Percentiles rank a stretch among this genome's conserved stretches.
Conservation (phyloP, 805 yeast species). For the Starmerella stigmatis region DNA sequence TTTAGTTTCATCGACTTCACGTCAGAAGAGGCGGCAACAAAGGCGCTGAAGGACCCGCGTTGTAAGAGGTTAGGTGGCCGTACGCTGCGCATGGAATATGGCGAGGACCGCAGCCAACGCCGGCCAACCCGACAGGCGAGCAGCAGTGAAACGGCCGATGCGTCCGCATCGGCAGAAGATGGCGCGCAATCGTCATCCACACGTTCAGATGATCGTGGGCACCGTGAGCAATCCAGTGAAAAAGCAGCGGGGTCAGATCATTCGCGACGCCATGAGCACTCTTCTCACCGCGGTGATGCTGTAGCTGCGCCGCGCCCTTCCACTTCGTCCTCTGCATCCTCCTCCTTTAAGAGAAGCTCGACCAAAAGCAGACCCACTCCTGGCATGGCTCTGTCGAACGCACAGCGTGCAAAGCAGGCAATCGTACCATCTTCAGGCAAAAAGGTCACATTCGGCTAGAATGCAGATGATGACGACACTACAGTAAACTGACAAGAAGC, state of each 20-base stretch:
- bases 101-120: slow-evolving; percentile 86
- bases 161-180: too few species aligned
- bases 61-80: slow-evolving; percentile 61
- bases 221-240: too few species aligned
- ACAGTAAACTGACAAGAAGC: too few species aligned
- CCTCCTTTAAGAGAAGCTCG: slow-evolving; percentile 10
- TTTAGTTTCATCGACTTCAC: slow-evolving; percentile 85
- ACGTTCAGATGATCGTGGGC: too few species aligned
- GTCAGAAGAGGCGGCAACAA: slow-evolving; percentile 69
- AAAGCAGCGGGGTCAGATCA: background rate
- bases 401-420: slow-evolving; percentile 81
- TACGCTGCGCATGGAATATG: slow-evolving; percentile 75
- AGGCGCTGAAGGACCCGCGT: slow-evolving; percentile 63
- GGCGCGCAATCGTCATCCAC: too few species aligned
- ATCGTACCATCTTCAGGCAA: slow-evolving; percentile 87
- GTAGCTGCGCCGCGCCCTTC: too few species aligned
- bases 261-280: background rate
- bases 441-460: slow-evolving; percentile 55
- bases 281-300: too few species aligned
- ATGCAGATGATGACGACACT: too few species aligned
- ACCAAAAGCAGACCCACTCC: slow-evolving; percentile 33
- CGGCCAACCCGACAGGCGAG: slow-evolving; percentile 35
- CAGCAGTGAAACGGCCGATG: too few species aligned
- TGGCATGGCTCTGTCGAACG: slow-evolving; percentile 76
- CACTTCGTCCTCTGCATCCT: background rate